Base-by-base conservation (phyloP, 805 yeast species). In the Yamadazyma tumulicola region DNA sequence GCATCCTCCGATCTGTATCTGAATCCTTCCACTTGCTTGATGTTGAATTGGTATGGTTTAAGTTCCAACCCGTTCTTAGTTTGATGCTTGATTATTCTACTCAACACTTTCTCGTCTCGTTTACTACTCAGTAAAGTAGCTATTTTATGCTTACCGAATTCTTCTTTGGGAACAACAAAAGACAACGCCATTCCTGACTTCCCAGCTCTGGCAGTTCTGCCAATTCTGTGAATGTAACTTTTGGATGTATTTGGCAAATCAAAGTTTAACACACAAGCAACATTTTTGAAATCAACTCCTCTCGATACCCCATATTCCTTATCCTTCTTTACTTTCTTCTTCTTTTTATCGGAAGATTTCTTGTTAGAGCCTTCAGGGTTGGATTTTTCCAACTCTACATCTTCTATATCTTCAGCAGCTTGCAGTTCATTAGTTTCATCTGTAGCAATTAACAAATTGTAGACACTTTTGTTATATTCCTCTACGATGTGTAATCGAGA, bases 151-250 rank as follows among this genome's bases (percentile, higher is more conserved):
- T 85, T 86, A 20, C 96, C 96, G 64, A 83, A 81, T 51, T 85
- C 89, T 42, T 81, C 84, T 21, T 68, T 63, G 18, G 93, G 85
- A 17, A 91, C 87, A 13, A 89, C 93, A 64, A 91, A 93, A 12
- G 97, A 88, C 36, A 93, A 71, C 0, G 97, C 85, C 76, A 87
- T 89, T 39, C 98, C 98, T 1, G 93, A 73, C 55, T 86, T 88
- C 35, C 96, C 96, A 6, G 96, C 97, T 63, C 98, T 79, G 4
- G 98, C 98, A 4, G 98, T 93, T 67, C 98, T 79, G 33, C 98
- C 98, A 23, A 93, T 77, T 55, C 98, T 76, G 60, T 93, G 98
- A 19, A 87, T 81, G 55, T 93, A 93, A 3, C 95, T 77, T 54
- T 82, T 84, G 4, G 97, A 81, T 7, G 94, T 79, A 3, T 85